Evolutionary conservation across 768 basidiomycete species (phyloP).

Genomic region (Mycena metata): DNA sequence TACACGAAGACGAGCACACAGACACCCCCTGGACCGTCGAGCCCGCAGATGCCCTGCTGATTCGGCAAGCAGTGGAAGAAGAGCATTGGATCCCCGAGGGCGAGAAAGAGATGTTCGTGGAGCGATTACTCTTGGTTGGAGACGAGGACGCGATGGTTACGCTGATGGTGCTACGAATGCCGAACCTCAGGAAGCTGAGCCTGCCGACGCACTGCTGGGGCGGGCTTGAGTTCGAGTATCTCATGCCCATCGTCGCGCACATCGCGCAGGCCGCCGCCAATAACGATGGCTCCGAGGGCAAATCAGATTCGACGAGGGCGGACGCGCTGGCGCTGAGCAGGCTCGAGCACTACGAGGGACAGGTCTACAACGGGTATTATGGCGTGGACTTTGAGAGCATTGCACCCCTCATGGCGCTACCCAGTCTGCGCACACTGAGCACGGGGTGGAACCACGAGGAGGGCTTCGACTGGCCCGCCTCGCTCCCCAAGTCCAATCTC

Average conservation of each 20-base stretch:
- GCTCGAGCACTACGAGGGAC: slow-evolving; percentile 7
- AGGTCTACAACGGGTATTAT: background rate
- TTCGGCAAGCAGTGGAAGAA: background rate
- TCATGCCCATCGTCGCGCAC: slow-evolving; percentile 18
- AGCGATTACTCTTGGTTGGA: background rate
- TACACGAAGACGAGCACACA: no score
- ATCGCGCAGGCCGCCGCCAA: slow-evolving; percentile 5
- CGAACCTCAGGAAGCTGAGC: slow-evolving; percentile 10
- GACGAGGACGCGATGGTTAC: slow-evolving; percentile 18
- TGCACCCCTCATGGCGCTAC: slow-evolving; percentile 17
- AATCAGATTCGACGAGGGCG: background rate
- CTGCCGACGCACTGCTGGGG: slow-evolving; percentile 19
- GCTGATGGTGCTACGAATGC: slow-evolving; percentile 15
- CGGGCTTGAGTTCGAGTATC: slow-evolving; percentile 1
- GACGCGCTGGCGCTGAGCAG: slow-evolving; percentile 2
- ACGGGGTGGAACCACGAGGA: slow-evolving; percentile 8
- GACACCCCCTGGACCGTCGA: background rate
- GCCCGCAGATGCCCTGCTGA: background rate
- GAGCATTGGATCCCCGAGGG: slow-evolving; percentile 2
- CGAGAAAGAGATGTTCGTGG: background rate
- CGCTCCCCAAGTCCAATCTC: slow-evolving; percentile 3
- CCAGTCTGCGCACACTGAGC: slow-evolving; percentile 3
- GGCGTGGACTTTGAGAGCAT: slow-evolving; percentile 17
- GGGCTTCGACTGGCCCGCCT: slow-evolving; percentile 11
- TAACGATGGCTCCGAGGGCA: no score